These are phyloP conservation scores for Alternaria panax DNA, from an alignment of 2,329 filamentous ascomycete species.

Conservation along the genomic window DNA sequence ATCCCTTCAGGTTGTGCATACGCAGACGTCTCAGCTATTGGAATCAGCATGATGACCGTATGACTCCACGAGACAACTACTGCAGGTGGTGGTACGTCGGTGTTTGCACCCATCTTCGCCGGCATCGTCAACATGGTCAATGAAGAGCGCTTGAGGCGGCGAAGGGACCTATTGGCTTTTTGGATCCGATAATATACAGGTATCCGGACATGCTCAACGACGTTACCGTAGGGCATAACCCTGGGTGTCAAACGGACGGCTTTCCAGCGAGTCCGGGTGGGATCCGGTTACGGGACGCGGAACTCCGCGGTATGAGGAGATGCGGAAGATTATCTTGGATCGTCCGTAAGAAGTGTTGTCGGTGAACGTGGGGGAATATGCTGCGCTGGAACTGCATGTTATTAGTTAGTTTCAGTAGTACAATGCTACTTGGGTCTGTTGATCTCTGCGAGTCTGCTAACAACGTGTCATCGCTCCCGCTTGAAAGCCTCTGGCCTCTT, in stretches of 20 bases:
- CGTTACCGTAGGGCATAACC: conserved; percentile 40
- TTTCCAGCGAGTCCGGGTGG: conserved; percentile 36
- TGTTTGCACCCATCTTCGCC: conserved; percentile 65
- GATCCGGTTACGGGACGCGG: conserved; percentile 39
- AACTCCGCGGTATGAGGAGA: conserved; percentile 25
- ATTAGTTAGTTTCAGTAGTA: neutral
- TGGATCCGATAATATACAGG: conserved; percentile 66
- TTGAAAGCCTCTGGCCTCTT: neutral
- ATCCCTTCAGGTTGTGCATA: conserved; percentile 59
- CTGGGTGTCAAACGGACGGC: conserved; percentile 43
- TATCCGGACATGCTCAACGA: conserved; percentile 54
- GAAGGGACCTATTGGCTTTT: conserved; percentile 60
- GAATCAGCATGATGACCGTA: conserved; percentile 58
- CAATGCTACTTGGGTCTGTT: neutral
- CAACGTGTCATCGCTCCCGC: neutral
- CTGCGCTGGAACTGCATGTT: neutral
- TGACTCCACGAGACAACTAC: no score
- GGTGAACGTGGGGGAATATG: neutral
- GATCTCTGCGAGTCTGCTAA: neutral
- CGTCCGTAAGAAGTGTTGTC: neutral
- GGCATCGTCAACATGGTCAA: no score
- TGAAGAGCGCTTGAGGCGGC: no score
- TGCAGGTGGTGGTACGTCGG: no score
- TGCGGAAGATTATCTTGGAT: conserved; percentile 23
- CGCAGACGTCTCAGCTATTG: conserved; percentile 68